Evolutionary conservation across 371 early-diverging fungal genomes (phyloP), one percentile per base, ranked within the genome.

Genomic region (Phascolomyces articulosus): DNA sequence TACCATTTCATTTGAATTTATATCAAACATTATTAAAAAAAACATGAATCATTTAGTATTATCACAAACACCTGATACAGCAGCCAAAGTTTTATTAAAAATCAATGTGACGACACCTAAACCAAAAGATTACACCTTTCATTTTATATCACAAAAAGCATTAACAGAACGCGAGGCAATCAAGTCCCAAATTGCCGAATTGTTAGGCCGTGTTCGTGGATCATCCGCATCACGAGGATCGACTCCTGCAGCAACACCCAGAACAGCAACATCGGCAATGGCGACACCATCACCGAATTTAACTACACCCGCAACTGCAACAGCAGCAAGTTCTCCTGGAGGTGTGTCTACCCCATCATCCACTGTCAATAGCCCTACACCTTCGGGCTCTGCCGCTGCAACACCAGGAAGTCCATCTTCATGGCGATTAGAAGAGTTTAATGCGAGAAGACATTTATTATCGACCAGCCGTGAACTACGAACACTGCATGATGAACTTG

Each of bases 401-500:
- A 21, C 41, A 21, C 44, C 59, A 21, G 61, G 59, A 18, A 51
- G 62, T 28, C 65, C 63, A 18, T 67, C 70, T 40, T 55, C 66
- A 16, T 72, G 69, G 73, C 73, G 69, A 69, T 80, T 74, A 0
- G 83, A 84, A 47, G 86, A 85, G 41, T 84, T 93, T 44, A 79
- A 84, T 53, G 72, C 85, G 10, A 77, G 95, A 29, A 81, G 80
- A 55, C 80, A 82, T 2, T 77, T 94, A 10, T 68, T 96, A 29
- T 75, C 86, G 0, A 83, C 88, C 18, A 89, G 90, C 64, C 70
- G 77, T 68, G 93, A 92, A 6, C 75, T 95, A 8, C 85, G 87
- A 20, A 81, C 78, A 26, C 75, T 95, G 24, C 95, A 95, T 75
- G 83, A 78, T 65, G 93, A 90, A n/a, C 74, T 96, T 40, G 96